Evolutionary conservation across 2,329 filamentous ascomycete species (phyloP).

Genomic region (Cadophora malorum): DNA sequence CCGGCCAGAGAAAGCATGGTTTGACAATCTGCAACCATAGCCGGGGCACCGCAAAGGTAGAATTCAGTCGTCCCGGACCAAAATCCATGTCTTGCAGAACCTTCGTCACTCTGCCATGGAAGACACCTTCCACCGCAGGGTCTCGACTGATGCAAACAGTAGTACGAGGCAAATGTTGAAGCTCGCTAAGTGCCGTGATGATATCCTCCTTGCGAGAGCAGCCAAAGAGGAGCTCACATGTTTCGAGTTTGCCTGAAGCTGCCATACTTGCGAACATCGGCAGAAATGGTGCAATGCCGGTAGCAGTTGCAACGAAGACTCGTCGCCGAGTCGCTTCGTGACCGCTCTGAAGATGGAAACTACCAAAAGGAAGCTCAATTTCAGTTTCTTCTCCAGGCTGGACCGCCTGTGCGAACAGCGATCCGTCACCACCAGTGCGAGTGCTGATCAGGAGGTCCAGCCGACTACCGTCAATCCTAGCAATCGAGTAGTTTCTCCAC

Average conservation of each 20-base stretch:
- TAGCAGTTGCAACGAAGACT: not conserved
- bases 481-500: slow-evolving; percentile 1
- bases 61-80: not conserved
- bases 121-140: not conserved
- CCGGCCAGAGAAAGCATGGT: not conserved
- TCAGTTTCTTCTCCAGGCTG: not conserved
- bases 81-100: not conserved
- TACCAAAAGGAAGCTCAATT: not conserved
- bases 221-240: not conserved
- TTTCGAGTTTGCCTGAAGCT: not conserved
- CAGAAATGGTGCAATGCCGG: not conserved
- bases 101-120: not conserved
- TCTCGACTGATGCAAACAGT: not conserved
- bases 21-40: slow-evolving; percentile 1
- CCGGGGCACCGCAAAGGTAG: not conserved
- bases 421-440: slow-evolving; percentile 2
- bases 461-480: not conserved
- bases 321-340: not conserved
- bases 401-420: not conserved
- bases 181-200: not conserved
- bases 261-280: slow-evolving; percentile 1
- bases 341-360: not conserved
- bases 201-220: slow-evolving; percentile 1
- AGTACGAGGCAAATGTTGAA: not conserved
- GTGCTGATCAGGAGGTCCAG: not conserved